Base-by-base conservation (phyloP, 1,284 basidiomycete genomes). In the Malassezia japonica region DNA sequence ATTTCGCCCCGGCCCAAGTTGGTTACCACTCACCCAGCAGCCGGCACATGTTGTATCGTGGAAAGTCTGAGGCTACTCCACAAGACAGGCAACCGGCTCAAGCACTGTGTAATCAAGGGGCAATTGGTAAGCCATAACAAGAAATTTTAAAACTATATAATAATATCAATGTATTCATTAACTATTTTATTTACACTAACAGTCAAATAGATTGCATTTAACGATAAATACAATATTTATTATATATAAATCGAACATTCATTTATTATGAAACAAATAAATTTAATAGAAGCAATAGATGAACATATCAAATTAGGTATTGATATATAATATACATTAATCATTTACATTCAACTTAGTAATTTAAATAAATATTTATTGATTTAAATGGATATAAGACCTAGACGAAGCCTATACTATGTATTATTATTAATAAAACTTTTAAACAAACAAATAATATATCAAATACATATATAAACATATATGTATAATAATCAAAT, bases 11-110 rank as follows among this genome's bases (percentile, higher is more conserved):
- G n/a, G n/a, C n/a, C n/a, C n/a, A 12, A 10, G 34, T n/a, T 1
- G 15, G 27, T n/a, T 24, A 40, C 21, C 13, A 53, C 59, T 32
- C 35, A 60, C 59, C 59, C 12, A 61, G 59, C n/a, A 61, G 39
- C 7, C 59, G 46, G 32, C 59, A 61, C 59, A 61, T 61, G 34
- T 27, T 8, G n/a, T 38, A 15, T 36, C 4, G 5, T 20, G 35
- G 35, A 8, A 4, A 36, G 35, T 18, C 6, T 21, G 35, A 4
- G 20, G 20, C 18, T 16, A 6, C 35, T 20, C 21, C 35, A 20
- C 35, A 36, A 9, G 6, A 23, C 28, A 7, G 13, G 13, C 28
- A 31, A 31, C 7, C 8, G 28, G 28, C 28, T 8, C 28, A 7
- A 31, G 28, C 28, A 13, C 28, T 34, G 33, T 34, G 33, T 20